Evolutionary conservation across 140 eudicot species (phyloP).

Genomic region (Bidens hawaiensis): DNA sequence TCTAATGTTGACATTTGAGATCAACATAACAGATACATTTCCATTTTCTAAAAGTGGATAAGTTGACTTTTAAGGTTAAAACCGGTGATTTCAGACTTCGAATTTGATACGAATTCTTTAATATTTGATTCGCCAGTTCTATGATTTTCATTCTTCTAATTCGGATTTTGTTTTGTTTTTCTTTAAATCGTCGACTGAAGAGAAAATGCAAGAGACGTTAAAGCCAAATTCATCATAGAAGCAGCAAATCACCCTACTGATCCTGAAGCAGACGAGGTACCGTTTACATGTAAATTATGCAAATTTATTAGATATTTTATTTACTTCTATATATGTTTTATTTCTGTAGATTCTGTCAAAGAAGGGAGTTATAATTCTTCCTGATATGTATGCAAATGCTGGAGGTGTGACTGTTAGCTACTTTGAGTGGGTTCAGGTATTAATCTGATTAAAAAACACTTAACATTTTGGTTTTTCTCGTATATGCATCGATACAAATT

Average conservation of each 20-base stretch:
- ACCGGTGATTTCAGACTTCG: neutral
- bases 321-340: neutral
- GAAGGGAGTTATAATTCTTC: conserved; percentile 74
- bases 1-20: too few relatives aligned
- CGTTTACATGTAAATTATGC: neutral
- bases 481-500: neutral
- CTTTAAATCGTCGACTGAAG: conserved; percentile 28
- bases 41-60: too few relatives aligned
- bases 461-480: neutral
- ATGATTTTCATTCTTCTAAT: neutral
- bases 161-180: neutral
- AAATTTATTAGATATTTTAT: neutral
- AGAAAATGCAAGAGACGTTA: conserved; percentile 62
- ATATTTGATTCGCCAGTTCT: neutral
- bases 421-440: conserved; percentile 93
- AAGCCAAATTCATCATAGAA: conserved; percentile 70
- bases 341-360: conserved; percentile 57
- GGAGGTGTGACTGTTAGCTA: conserved; percentile 93
- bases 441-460: neutral
- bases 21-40: too few relatives aligned
- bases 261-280: conserved; percentile 90
- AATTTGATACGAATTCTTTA: neutral
- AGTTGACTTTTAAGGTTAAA: neutral
- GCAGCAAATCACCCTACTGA: conserved; percentile 89
- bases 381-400: conserved; percentile 77